Conservation (phyloP, 2,329 filamentous ascomycete genomes). For the Harringtonia lauricola region DNA sequence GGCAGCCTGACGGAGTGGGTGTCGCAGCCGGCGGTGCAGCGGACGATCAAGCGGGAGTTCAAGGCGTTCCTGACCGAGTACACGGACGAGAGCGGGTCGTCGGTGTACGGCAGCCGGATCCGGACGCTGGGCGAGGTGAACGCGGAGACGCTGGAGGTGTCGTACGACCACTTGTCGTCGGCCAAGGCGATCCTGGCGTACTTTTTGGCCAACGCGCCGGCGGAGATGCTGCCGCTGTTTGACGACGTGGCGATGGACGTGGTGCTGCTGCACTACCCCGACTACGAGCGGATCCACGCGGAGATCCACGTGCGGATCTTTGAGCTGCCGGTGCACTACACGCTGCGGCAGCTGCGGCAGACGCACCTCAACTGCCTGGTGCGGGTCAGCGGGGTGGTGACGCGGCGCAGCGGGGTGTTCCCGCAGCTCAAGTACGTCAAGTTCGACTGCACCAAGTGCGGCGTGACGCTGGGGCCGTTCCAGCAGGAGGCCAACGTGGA, state of each 20-base stretch:
- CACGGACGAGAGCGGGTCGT: slow-evolving; percentile 77
- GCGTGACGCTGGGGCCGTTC: slow-evolving; percentile 84
- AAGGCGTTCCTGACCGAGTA: slow-evolving; percentile 95
- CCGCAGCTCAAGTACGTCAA: slow-evolving; percentile 98
- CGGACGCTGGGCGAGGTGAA: slow-evolving; percentile 95
- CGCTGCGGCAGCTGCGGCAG: slow-evolving; percentile 86
- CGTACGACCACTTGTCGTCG: slow-evolving; percentile 81
- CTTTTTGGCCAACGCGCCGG: slow-evolving; percentile 88
- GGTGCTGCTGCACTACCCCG: slow-evolving; percentile 88
- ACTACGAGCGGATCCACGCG: slow-evolving; percentile 94
- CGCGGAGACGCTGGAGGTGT: slow-evolving; percentile 90
- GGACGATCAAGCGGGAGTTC: slow-evolving; percentile 92
- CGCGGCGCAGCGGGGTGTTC: slow-evolving; percentile 87
- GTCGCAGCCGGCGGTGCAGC: slow-evolving; percentile 75
- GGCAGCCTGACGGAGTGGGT: slow-evolving; percentile 94
- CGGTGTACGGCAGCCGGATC: slow-evolving; percentile 91
- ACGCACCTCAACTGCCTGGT: slow-evolving; percentile 93
- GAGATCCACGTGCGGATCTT: slow-evolving; percentile 97
- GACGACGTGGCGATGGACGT: slow-evolving; percentile 96
- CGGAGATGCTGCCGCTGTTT: slow-evolving; percentile 93
- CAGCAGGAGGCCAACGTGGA: slow-evolving; percentile 95
- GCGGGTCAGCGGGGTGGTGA: slow-evolving; percentile 89
- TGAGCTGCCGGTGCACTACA: slow-evolving; percentile 89
- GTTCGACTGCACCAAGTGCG: slow-evolving; percentile 93
- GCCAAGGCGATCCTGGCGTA: slow-evolving; percentile 92